phyloP scores from a whole-genome alignment of 1,284 basidiomycete species.

The Entoloma clypeatum region DNA sequence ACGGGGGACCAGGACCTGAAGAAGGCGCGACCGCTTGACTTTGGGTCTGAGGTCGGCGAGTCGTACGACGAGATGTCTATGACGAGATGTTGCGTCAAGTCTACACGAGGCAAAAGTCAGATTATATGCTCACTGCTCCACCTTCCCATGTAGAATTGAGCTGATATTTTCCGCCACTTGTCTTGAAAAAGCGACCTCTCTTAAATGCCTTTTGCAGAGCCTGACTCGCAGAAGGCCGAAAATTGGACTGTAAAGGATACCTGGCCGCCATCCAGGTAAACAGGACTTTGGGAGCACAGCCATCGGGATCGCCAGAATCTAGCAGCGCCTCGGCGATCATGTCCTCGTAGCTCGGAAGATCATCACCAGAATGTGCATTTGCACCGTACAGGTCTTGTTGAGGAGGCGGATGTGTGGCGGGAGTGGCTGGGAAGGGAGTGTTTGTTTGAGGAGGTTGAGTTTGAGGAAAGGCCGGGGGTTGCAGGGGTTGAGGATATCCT shows the following conservation, averaged over 20 bases:
- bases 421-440: conserved; percentile 24
- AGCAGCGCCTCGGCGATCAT: conserved; percentile 78
- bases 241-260: conserved; percentile 82
- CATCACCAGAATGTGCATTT: conserved; percentile 40
- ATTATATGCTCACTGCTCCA: conserved; percentile 53
- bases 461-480: conserved; percentile 15
- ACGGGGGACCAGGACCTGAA: conserved; percentile 47
- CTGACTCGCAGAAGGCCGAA: conserved; percentile 78
- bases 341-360: conserved; percentile 80
- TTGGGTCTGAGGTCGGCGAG: conserved; percentile 63
- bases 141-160: conserved; percentile 74
- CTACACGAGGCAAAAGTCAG: too few relatives aligned
- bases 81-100: too few relatives aligned
- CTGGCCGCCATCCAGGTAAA: conserved; percentile 75
- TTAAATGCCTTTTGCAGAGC: conserved; percentile 79
- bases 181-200: conserved; percentile 72
- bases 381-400: conserved; percentile 24
- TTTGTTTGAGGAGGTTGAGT: conserved; percentile 19
- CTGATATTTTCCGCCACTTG: conserved; percentile 63
- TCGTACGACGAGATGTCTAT: conserved; percentile 64
- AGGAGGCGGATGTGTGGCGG: conserved; percentile 26
- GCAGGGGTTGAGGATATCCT: conserved; percentile 23
- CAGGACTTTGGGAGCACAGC: conserved; percentile 72
- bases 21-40: conserved; percentile 31
- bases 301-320: conserved; percentile 61